Evolutionary conservation across 306 rosid genomes (phyloP), one percentile per base, ranked within the genome.

Genomic region (Cicer bijugum): DNA sequence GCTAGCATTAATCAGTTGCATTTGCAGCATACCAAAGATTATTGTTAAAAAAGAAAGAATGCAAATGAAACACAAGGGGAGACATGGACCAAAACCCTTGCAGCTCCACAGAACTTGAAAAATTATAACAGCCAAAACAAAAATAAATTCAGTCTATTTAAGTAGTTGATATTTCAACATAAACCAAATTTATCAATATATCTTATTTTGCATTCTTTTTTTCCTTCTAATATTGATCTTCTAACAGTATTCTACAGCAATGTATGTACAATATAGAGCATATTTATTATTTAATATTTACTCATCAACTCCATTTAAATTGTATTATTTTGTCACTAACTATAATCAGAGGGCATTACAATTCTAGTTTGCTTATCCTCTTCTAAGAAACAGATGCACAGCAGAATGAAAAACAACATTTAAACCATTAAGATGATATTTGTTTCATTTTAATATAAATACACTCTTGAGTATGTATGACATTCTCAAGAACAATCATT

Each of bases 61-160:
- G 4, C 1, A 17, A 17, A 53, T 3, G 33, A 53, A 53, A 15
- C 5, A 15, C 1, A 51, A 5, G 9, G 23, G 57, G 28, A 20
- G 57, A 4, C 60, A 53, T 53, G n/a, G 12, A 17, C 60, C 7
- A 1, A 19, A 53, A 53, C 60, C 35, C 12, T 53, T 53, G 28
- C 35, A 53, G 59, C 12, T 71, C 72, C 72, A 63, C 14, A 59
- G 60, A 61, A 63, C 42, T 63, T n/a, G 44, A 68, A 50, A 66
- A 42, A 19, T 17, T 40, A 20, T 17, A 71, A 43, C 23, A 69
- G 63, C 8, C 52, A 55, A 46, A 62, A 38, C 33, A 63, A 43
- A 52, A 68, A 78, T 37, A 37, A 55, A 8, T 38, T 70, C 37
- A 56, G 11, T 33, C 39, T 37, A 14, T 53, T 78, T 37, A 55